Percentiles rank a stretch among this genome's conserved stretches.
Evolutionary conservation across 2,329 filamentous ascomycete species (phyloP).

Genomic region (Colletotrichum tofieldiae): DNA sequence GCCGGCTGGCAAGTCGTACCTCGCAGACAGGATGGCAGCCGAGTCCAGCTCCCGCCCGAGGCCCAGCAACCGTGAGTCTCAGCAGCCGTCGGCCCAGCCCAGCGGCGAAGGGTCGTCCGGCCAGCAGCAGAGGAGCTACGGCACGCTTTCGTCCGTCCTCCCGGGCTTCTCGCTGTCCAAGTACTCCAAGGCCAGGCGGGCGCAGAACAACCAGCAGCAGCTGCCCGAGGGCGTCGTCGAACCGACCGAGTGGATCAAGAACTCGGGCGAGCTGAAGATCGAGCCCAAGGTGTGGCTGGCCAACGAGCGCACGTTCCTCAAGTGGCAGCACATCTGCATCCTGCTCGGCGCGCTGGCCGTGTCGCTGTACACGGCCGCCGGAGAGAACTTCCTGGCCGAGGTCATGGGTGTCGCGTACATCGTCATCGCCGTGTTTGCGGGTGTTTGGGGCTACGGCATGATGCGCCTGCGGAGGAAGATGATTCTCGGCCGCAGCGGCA

Average conservation of each 20-base stretch:
- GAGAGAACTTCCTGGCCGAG: slow-evolving; percentile 82
- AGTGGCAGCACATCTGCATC: slow-evolving; percentile 97
- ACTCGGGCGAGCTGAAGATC: slow-evolving; percentile 90
- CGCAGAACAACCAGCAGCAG: slow-evolving; percentile 63
- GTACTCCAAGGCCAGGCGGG: slow-evolving; percentile 74
- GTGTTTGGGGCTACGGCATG: slow-evolving; percentile 89
- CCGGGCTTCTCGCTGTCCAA: slow-evolving; percentile 87
- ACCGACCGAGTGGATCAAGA: slow-evolving; percentile 92
- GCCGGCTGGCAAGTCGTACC: slow-evolving; percentile 77
- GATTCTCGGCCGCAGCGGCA: slow-evolving; percentile 89
- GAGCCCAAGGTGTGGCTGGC: slow-evolving; percentile 99
- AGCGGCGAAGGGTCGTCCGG: slow-evolving; percentile 50
- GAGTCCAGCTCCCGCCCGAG: slow-evolving; percentile 55
- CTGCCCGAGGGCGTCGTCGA: slow-evolving; percentile 92
- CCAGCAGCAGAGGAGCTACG: slow-evolving; percentile 57
- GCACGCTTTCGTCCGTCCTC: slow-evolving; percentile 80
- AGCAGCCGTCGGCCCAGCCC: slow-evolving; percentile 51
- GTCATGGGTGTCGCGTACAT: slow-evolving; percentile 88
- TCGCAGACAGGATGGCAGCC: slow-evolving; percentile 69
- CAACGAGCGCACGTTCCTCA: slow-evolving; percentile 98
- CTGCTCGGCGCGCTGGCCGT: slow-evolving; percentile 88
- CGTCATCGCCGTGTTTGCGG: slow-evolving; percentile 84
- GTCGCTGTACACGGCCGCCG: slow-evolving; percentile 90
- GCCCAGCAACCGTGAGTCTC: slow-evolving; percentile 47
- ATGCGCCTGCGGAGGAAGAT: slow-evolving; percentile 82